phyloP scores from a whole-genome alignment of 2,329 filamentous ascomycete genomes.

The Neofusicoccum laricinum region DNA sequence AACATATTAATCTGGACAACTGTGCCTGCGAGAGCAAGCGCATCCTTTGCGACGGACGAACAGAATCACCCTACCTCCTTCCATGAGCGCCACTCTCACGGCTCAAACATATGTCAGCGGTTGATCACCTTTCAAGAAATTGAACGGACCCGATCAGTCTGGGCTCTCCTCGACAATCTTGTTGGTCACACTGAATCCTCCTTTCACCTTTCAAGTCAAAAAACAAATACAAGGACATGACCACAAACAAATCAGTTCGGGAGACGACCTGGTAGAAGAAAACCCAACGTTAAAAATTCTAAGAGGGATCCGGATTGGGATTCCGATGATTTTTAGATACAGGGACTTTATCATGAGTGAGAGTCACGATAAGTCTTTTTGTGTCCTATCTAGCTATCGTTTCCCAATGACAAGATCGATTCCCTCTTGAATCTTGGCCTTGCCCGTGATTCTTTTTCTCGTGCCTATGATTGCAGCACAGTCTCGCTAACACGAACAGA shows the following conservation, averaged over 20 bases:
- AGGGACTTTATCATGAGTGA: neutral
- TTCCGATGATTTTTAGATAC: neutral
- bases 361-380: neutral
- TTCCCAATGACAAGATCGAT: conserved; percentile 1
- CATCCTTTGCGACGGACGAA: conserved; percentile 8
- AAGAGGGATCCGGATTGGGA: neutral
- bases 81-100: neutral
- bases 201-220: neutral
- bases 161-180: conserved; percentile 13
- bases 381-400: neutral
- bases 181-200: neutral
- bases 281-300: neutral
- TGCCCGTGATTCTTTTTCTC: neutral
- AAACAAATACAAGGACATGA: neutral
- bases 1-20: conserved; percentile 13
- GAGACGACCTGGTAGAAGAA: conserved; percentile 13
- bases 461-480: neutral
- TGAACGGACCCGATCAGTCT: conserved; percentile 30
- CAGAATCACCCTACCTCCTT: neutral
- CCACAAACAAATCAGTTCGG: neutral
- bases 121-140: conserved; percentile 29
- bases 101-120: conserved; percentile 21
- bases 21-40: neutral
- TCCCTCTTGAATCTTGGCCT: neutral
- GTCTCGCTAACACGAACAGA: no score